Base-by-base conservation (phyloP, 2,329 filamentous ascomycete species). In the Parastagonospora avenae region DNA sequence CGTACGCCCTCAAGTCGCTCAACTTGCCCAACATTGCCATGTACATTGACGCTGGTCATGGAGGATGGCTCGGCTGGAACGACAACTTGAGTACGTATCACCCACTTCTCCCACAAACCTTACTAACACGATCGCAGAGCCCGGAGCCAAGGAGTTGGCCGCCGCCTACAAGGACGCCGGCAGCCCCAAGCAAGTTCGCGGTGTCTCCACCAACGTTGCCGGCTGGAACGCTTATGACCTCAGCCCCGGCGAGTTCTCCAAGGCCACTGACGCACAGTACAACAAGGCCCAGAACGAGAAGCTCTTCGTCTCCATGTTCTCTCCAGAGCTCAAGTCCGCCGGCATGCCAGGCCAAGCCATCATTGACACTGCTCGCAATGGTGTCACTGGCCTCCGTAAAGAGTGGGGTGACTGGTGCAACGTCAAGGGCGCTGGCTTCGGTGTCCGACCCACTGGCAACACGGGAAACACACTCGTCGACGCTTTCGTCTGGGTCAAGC, bases 401-500 rank as follows among this genome's bases (percentile, higher is more conserved):
- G 74, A 74, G 45, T 87, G 85, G 84, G 85, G 85, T 36, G 76
- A 88, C 72, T 89, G 86, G 86, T 89, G 86, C 77, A 89, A 87
- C 68, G 77, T 87, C 60, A 82, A 78, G 50, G 83, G 82, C 37
- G 83, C 85, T 44, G 85, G 86, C 10, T 88, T 88, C 59, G 86
- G 86, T 58, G 74, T 75, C 12, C 80, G 84, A 9, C 85, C 85
- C 1, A 82, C 82, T 0, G 75, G 81, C 24, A 77, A 80, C 67
- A 89, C 86, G 4, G 84, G 83, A 12, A 78, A 83, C 52, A 66
- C 74, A 1, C 74, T 85, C 19, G 77, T 81, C 16, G 87, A 90
- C 69, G 82, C 85, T 28, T 87, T 89, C 57, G 86, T 89, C 52
- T 89, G 86, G 86, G 77, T 88, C 62, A 89, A 89, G 80, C 86